These are phyloP conservation scores for Cornus florida DNA, from an alignment of 148 eudicot species.

Conservation along the genomic window DNA sequence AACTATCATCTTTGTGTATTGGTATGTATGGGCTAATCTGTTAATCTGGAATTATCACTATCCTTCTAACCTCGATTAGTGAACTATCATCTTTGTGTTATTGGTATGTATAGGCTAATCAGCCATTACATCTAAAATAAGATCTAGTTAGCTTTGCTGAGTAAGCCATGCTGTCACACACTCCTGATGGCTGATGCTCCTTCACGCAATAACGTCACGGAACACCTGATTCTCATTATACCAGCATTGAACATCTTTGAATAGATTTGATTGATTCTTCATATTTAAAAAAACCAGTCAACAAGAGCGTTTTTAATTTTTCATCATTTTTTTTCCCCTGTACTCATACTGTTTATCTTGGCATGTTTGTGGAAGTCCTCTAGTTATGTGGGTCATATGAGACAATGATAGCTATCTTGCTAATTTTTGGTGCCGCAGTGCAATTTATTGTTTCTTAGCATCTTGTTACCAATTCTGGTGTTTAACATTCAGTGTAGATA, in stretches of 20 bases:
- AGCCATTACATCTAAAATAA: too few relatives aligned
- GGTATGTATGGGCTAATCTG: too few relatives aligned
- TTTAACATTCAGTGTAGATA: neutral
- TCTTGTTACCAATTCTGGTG: neutral
- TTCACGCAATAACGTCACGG: neutral
- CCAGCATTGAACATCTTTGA: too few relatives aligned
- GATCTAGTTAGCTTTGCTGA: constrained; percentile 1
- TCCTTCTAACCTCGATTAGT: neutral
- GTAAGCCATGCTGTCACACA: neutral
- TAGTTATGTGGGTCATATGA: neutral
- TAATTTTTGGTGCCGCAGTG: neutral
- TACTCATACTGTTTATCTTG: neutral
- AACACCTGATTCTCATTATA: neutral
- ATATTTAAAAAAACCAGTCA: neutral
- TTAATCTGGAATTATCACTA: neutral
- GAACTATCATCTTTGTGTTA: too few relatives aligned
- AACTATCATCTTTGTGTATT: too few relatives aligned
- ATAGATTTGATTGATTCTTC: neutral
- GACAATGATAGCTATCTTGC: neutral
- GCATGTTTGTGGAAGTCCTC: neutral
- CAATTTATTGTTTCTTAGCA: neutral
- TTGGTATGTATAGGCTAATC: too few relatives aligned
- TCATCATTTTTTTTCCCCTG: neutral
- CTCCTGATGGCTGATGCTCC: neutral
- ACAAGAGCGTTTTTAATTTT: neutral